phyloP scores from a whole-genome alignment of 2,329 filamentous ascomycete genomes.

The Periconia digitata region DNA sequence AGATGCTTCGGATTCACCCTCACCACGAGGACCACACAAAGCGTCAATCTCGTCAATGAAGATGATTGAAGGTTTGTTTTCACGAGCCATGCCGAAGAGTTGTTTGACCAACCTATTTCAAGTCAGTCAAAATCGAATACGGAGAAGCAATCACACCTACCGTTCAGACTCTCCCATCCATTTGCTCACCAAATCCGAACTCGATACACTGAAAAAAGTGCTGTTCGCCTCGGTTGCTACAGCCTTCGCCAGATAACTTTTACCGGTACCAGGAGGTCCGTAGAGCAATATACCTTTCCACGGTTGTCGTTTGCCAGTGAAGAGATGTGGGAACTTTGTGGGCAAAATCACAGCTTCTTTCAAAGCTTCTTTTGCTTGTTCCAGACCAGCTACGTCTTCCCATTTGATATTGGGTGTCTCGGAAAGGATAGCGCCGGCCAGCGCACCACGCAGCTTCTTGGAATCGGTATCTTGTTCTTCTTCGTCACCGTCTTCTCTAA shows the following conservation, averaged over 20 bases:
- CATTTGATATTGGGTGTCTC: conserved; percentile 96
- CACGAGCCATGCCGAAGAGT: conserved; percentile 94
- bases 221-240: conserved; percentile 98
- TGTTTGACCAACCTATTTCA: conserved; percentile 81
- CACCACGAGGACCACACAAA: conserved; percentile 85
- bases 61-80: conserved; percentile 97
- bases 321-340: conserved; percentile 97
- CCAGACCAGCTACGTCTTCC: conserved; percentile 96
- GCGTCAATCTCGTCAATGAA: conserved; percentile 99
- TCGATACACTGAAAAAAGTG: conserved; percentile 98
- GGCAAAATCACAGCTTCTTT: conserved; percentile 98
- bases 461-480: conserved; percentile 79
- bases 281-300: conserved; percentile 99
- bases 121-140: conserved; percentile 7
- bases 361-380: conserved; percentile 90
- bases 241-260: conserved; percentile 95
- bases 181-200: conserved; percentile 95
- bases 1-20: conserved; percentile 97
- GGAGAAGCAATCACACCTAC: conserved; percentile 51
- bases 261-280: conserved; percentile 93
- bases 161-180: conserved; percentile 99
- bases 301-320: conserved; percentile 92
- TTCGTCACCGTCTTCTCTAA: conserved; percentile 62
- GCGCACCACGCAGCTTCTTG: conserved; percentile 90
- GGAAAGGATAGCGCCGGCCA: conserved; percentile 88